Evolutionary conservation across 108 stramenopile genomes (phyloP), one percentile per base, ranked within the genome.

Genomic region (Bacterosira constricta): DNA sequence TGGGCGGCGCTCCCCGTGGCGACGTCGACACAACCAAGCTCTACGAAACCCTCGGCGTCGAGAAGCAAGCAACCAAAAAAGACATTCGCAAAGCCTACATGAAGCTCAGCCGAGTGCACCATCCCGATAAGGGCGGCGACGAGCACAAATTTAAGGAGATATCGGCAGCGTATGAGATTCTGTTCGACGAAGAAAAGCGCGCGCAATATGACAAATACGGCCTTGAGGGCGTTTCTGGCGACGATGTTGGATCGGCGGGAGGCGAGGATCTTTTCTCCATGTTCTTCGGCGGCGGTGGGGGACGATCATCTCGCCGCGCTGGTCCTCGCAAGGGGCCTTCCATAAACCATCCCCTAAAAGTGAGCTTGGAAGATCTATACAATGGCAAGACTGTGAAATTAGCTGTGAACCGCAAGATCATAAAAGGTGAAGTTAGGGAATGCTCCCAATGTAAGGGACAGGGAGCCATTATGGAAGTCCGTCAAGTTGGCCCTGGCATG

Each of bases 331-430:
- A 97, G 83, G 97, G 97, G 9, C 96, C 95, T 17, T 86, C 91
- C 56, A 85, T 97, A 58, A 90, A 96, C 59, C 96, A 98, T 82
- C 92, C 96, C 11, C 67, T 99, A 61, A 90, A 89, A 62, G 95
- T 96, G 17, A 82, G 87, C 30, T 73, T 99, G 35, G 97, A 99
- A 62, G 96, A 98, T 68, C 70, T 98, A 7, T 99, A 93, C 89
- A 96, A 92, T 56, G 98, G 98, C 45, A 97, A 97, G 77, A 98
- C 97, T 31, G 96, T 97, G 58, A 94, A 94, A 56, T 58, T 98
- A 8, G 88, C 87, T 12, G 85, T 97, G 44, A 96, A 89, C 39
- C 85, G 97, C 20, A 91, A 97, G 69, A 88, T 96, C 52, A 93
- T 96, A 50, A 84, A 92, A 27, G 94, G 93, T 8, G 86, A 86